phyloP scores from a whole-genome alignment of 768 basidiomycete species.

The Agrocybe praecox region DNA sequence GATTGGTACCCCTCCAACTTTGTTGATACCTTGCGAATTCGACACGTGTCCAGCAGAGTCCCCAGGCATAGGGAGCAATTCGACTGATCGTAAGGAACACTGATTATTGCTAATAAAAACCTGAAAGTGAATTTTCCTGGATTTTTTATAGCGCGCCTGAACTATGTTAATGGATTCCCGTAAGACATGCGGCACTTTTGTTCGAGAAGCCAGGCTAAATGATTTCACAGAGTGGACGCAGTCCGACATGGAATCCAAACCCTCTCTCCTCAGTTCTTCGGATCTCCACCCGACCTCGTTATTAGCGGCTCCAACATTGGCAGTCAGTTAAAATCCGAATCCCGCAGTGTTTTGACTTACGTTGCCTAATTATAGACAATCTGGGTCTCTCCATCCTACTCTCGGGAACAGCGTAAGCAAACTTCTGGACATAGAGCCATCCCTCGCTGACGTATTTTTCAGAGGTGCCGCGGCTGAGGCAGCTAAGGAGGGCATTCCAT shows the following conservation, averaged over 20 bases:
- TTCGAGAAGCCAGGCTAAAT: neutral
- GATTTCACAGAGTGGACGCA: slow-evolving; percentile 26
- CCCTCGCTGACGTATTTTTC: neutral
- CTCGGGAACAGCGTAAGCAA: slow-evolving; percentile 46
- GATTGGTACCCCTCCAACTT: slow-evolving; percentile 32
- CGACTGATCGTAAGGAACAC: slow-evolving; percentile 34
- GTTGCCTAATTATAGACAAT: slow-evolving; percentile 34
- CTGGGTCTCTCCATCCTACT: slow-evolving; percentile 28
- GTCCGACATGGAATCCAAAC: slow-evolving; percentile 46
- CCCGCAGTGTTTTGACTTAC: neutral
- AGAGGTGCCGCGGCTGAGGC: slow-evolving; percentile 55
- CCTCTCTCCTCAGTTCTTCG: slow-evolving; percentile 42
- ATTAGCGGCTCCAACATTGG: slow-evolving; percentile 52
- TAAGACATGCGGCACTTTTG: slow-evolving; percentile 9
- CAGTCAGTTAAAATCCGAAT: slow-evolving; percentile 29
- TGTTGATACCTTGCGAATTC: slow-evolving; percentile 45
- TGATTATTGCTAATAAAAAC: too few species aligned
- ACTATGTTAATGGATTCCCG: slow-evolving; percentile 41
- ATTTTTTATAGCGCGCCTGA: slow-evolving; percentile 29
- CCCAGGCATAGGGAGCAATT: slow-evolving; percentile 43
- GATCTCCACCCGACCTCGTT: slow-evolving; percentile 42
- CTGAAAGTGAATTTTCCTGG: too few species aligned
- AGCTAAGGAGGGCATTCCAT: slow-evolving; percentile 48
- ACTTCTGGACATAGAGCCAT: neutral
- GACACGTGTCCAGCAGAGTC: slow-evolving; percentile 45